Evolutionary conservation across 2,329 filamentous ascomycete genomes (phyloP), one percentile per base, ranked within the genome.

Genomic region (Fusarium sp.): DNA sequence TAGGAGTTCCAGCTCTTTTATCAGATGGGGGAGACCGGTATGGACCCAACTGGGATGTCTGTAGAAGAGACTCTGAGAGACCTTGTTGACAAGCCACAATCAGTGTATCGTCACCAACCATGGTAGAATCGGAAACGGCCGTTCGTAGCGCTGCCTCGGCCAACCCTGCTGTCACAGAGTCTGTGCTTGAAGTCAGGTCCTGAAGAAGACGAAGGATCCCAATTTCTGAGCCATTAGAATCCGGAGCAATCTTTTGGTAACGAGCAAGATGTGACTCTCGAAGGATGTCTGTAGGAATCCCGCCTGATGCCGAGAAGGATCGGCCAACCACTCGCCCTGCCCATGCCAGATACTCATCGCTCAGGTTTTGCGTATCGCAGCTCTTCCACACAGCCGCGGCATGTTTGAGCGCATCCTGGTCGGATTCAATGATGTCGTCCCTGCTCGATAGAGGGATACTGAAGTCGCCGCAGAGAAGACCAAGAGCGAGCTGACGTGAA

Each of bases 271-370:
- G 85, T 2, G 90, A 91, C 79, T 94, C 92, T 30, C 87, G 85
- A 2, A 92, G 81, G 54, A 93, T 85, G 58, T 89, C 89, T 38
- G 85, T 81, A 17, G 91, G 89, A 7, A 94, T 87, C 64, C 90
- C 86, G 2, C 95, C 95, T 32, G 91, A 94, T 17, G 93, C 89
- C 43, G 93, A 91, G 82, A 95, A 98, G 0, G 94, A 92, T 79
- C 95, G 90, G 9, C 97, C 97, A 52, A 98, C 86, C 3, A 95
- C 93, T 71, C 92, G 90, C 4, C 94, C 95, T 52, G 94, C 93
- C 97, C 97, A 99, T 1, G 94, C 85, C 1, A 95, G 85, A 80
- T 97, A 98, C 17, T 90, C 88, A 30, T 89, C 85, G 65, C 91
- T 93, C 17, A 92, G 86, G 2, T 88, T 84, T 40, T 88, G 85